phyloP scores from a whole-genome alignment of 2,329 filamentous ascomycete species.

The Colletotrichum sp. region DNA sequence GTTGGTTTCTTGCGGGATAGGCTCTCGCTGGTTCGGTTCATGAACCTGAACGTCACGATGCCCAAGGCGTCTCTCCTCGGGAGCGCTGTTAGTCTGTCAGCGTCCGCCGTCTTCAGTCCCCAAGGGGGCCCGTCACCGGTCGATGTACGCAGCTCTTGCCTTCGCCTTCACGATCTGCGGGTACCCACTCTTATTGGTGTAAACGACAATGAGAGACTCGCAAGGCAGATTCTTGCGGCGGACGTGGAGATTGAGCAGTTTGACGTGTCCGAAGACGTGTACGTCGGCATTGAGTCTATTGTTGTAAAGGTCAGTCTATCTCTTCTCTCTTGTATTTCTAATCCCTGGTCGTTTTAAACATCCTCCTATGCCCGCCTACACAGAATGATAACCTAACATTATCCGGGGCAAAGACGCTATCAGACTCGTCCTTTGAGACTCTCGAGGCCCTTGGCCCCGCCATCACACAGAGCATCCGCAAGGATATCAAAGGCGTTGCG shows the following conservation, averaged over 20 bases:
- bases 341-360: not conserved
- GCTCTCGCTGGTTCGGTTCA: conserved; percentile 39
- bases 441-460: conserved; percentile 64
- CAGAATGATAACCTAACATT: not conserved
- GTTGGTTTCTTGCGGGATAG: conserved; percentile 30
- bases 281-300: conserved; percentile 60
- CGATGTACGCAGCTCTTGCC: conserved; percentile 25
- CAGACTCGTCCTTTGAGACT: conserved; percentile 64
- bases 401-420: conserved; percentile 49
- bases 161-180: conserved; percentile 62
- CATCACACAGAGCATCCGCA: conserved; percentile 50
- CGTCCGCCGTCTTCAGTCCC: conserved; percentile 19
- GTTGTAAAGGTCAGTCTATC: conserved; percentile 62
- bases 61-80: conserved; percentile 75
- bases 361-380: not conserved
- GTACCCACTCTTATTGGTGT: conserved; percentile 75
- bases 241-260: conserved; percentile 66
- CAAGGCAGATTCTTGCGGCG: conserved; percentile 70
- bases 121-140: not conserved
- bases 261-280: conserved; percentile 49
- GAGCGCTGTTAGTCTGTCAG: conserved; percentile 56
- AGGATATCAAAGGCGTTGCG: conserved; percentile 38
- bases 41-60: conserved; percentile 60
- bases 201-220: conserved; percentile 71
- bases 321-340: not conserved